phyloP scores from a whole-genome alignment of 176 grass and related monocot species.

The Rhynchospora pubera region DNA sequence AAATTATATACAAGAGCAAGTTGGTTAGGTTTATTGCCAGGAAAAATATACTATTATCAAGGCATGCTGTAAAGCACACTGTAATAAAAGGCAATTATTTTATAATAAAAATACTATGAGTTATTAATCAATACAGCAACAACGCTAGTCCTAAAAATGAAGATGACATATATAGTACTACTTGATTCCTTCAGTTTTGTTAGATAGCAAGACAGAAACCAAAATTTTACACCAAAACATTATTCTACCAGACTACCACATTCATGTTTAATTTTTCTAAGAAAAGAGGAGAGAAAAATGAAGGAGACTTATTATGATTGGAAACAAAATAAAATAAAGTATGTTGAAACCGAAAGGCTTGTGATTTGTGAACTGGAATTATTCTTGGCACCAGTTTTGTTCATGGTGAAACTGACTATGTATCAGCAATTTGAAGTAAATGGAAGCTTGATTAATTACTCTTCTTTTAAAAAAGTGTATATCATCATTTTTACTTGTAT shows the following conservation, averaged over 20 bases:
- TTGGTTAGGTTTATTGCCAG: conserved; percentile 17
- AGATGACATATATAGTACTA: neutral
- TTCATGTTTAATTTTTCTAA: neutral
- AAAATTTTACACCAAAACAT: neutral
- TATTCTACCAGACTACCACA: neutral
- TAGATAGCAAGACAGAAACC: neutral
- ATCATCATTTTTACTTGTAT: neutral
- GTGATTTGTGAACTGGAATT: neutral
- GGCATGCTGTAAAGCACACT: neutral
- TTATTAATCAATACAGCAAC: neutral
- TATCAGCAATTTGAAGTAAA: neutral
- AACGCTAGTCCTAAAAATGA: conserved; percentile 4
- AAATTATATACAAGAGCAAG: conserved; percentile 18
- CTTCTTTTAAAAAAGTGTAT: neutral
- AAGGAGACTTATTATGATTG: neutral
- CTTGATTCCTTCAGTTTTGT: neutral
- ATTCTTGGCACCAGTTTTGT: neutral
- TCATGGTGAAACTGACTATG: neutral
- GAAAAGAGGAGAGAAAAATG: neutral
- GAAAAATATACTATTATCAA: conserved; percentile 3
- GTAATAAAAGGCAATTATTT: neutral
- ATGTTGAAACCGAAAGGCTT: neutral
- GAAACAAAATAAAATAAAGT: neutral
- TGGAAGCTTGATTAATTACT: neutral
- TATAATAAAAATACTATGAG: neutral